Conservation (phyloP, 1,284 basidiomycete species). For the Bjerkandera adusta region DNA sequence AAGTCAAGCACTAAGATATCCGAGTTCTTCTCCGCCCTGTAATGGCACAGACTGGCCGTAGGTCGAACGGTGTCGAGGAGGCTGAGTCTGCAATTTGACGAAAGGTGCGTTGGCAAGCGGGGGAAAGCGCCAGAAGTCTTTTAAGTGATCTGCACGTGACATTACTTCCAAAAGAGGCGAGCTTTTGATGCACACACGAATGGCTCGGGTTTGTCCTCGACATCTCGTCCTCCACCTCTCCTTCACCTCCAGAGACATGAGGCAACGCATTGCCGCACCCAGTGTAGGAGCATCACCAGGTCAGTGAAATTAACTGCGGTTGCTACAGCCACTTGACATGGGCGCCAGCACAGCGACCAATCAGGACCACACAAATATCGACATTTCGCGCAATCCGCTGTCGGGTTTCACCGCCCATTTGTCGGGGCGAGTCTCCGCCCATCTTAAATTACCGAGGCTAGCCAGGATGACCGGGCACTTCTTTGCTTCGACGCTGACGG, state of each 20-base stretch:
- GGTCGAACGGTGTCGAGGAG: slow-evolving; percentile 16
- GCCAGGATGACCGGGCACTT: background rate
- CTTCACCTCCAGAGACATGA: too few relatives aligned
- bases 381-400: slow-evolving; percentile 12
- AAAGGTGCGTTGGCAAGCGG: slow-evolving; percentile 39
- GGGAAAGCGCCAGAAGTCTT: background rate
- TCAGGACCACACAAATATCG: slow-evolving; percentile 14
- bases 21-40: slow-evolving; percentile 45
- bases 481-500: background rate
- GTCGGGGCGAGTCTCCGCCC: background rate
- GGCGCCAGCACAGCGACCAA: slow-evolving; percentile 9
- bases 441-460: slow-evolving; percentile 1
- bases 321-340: too few relatives aligned
- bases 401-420: background rate
- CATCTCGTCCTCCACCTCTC: too few relatives aligned
- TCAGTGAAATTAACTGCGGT: too few relatives aligned
- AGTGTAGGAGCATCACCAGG: too few relatives aligned
- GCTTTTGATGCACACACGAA: too few relatives aligned
- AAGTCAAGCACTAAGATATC: slow-evolving; percentile 50
- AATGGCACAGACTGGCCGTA: slow-evolving; percentile 50
- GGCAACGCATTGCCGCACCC: too few relatives aligned
- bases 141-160: background rate
- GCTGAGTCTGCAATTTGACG: slow-evolving; percentile 47
- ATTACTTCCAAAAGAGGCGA: too few relatives aligned
- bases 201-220: background rate